A percentile compares a stretch with the other conserved stretches of the same genome.
These are phyloP conservation scores for Brettanomyces sp. DNA, from an alignment of 805 yeast genomes.

Conservation along the genomic window DNA sequence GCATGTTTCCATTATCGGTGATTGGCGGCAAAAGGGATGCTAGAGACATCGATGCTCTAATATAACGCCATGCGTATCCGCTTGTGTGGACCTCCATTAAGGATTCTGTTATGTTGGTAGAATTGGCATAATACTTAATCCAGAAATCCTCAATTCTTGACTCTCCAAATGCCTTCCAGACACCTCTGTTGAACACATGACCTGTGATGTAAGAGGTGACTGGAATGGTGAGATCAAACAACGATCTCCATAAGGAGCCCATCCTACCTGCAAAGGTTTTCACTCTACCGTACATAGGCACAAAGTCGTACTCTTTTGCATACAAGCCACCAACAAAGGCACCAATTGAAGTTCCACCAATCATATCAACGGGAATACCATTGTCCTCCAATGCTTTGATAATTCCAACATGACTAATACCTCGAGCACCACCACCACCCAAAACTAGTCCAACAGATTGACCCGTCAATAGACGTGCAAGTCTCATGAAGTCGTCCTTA, in stretches of 20 bases:
- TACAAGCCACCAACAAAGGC: slow-evolving; percentile 92
- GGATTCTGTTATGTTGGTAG: slow-evolving; percentile 91
- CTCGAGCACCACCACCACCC: slow-evolving; percentile 98
- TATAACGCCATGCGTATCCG: slow-evolving; percentile 93
- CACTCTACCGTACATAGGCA: slow-evolving; percentile 83
- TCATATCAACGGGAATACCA: slow-evolving; percentile 87
- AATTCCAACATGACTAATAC: slow-evolving; percentile 85
- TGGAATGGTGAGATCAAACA: slow-evolving; percentile 84
- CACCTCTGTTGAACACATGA: slow-evolving; percentile 91
- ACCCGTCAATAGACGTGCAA: slow-evolving; percentile 85
- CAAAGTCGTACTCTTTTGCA: slow-evolving; percentile 85
- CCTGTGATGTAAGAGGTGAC: slow-evolving; percentile 94
- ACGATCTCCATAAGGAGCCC: slow-evolving; percentile 76
- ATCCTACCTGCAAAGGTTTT: slow-evolving; percentile 79
- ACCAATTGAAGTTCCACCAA: slow-evolving; percentile 97
- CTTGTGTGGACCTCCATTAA: slow-evolving; percentile 88
- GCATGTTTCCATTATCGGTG: slow-evolving; percentile 84
- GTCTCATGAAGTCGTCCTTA: slow-evolving; percentile 80
- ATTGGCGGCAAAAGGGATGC: slow-evolving; percentile 90
- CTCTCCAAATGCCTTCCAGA: slow-evolving; percentile 95
- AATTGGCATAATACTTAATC: slow-evolving; percentile 80
- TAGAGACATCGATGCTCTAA: slow-evolving; percentile 91
- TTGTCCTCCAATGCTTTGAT: slow-evolving; percentile 83
- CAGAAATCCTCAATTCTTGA: slow-evolving; percentile 92
- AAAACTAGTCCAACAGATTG: slow-evolving; percentile 89